Percentiles rank a stretch among this genome's conserved stretches.
Evolutionary conservation across 768 basidiomycete genomes (phyloP).

Genomic region (Rhodotorula sphaerocarpa): DNA sequence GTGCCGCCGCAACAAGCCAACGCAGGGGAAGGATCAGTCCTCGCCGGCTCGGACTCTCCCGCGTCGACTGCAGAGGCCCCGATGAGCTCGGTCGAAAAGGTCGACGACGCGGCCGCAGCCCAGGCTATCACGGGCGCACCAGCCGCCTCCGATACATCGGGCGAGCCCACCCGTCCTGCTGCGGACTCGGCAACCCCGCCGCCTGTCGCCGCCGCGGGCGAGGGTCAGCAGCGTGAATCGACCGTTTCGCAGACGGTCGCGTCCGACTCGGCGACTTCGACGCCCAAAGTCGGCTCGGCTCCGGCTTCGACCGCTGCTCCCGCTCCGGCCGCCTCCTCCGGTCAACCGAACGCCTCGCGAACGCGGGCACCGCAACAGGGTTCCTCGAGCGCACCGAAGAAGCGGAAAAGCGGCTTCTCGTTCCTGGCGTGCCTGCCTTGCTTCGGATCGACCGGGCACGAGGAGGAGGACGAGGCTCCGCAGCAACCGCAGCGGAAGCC

Average conservation of each 20-base stretch:
- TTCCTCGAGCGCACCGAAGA: conserved; percentile 13
- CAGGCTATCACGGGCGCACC: too few relatives aligned
- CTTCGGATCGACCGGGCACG: conserved; percentile 12
- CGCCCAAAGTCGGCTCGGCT: background rate
- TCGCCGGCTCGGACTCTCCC: too few relatives aligned
- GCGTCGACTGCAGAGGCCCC: too few relatives aligned
- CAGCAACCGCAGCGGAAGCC: too few relatives aligned
- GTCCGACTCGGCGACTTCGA: background rate
- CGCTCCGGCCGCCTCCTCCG: conserved; percentile 6
- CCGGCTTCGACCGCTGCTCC: background rate
- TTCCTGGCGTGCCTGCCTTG: conserved; percentile 30
- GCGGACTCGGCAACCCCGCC: too few relatives aligned
- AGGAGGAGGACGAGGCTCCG: conserved; percentile 17
- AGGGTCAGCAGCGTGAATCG: too few relatives aligned
- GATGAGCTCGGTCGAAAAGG: background rate
- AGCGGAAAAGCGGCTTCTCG: conserved; percentile 8
- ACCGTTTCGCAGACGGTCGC: background rate
- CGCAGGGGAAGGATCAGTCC: too few relatives aligned
- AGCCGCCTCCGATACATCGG: background rate
- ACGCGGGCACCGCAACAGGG: background rate
- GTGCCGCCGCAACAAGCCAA: too few relatives aligned
- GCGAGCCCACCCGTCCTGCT: too few relatives aligned
- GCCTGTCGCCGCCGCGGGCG: background rate
- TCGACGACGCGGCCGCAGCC: conserved; percentile 3
- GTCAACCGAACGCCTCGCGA: background rate